Conservation (phyloP, 108 stramenopile species). For the Cyclotella distinguenda region DNA sequence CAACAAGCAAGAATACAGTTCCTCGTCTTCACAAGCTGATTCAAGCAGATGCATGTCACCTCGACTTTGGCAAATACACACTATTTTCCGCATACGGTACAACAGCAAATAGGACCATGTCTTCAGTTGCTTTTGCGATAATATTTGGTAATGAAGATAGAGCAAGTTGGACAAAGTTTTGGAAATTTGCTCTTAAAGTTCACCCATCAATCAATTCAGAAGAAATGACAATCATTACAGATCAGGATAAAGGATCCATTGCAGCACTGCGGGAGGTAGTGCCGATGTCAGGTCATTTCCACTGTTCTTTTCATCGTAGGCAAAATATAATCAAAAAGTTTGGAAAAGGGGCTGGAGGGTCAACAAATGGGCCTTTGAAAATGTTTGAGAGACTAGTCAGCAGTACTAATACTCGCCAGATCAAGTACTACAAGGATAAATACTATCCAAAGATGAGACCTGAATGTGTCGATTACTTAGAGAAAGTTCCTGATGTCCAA, state of each 20-base stretch:
- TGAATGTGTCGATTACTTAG: too few relatives aligned
- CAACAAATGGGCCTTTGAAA: too few relatives aligned
- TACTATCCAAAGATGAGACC: too few relatives aligned
- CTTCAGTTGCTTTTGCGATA: background rate
- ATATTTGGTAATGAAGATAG: background rate
- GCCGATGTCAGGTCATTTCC: too few relatives aligned
- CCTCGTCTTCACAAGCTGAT: background rate
- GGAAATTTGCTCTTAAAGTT: background rate
- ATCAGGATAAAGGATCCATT: background rate
- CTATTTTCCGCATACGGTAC: background rate
- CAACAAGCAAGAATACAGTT: background rate
- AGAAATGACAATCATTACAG: slow-evolving; percentile 1
- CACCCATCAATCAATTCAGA: background rate
- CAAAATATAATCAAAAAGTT: too few relatives aligned
- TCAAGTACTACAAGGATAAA: too few relatives aligned
- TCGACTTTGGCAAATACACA: background rate
- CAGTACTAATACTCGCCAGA: too few relatives aligned
- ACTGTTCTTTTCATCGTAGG: too few relatives aligned
- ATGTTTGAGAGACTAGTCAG: too few relatives aligned
- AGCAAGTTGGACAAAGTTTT: background rate
- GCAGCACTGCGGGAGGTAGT: too few relatives aligned
- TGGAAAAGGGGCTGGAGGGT: too few relatives aligned
- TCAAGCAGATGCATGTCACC: background rate
- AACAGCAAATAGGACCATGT: background rate
- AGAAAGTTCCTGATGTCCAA: too few relatives aligned